Base-by-base conservation (phyloP, 495 filamentous ascomycete genomes). In the Neurospora sp. region DNA sequence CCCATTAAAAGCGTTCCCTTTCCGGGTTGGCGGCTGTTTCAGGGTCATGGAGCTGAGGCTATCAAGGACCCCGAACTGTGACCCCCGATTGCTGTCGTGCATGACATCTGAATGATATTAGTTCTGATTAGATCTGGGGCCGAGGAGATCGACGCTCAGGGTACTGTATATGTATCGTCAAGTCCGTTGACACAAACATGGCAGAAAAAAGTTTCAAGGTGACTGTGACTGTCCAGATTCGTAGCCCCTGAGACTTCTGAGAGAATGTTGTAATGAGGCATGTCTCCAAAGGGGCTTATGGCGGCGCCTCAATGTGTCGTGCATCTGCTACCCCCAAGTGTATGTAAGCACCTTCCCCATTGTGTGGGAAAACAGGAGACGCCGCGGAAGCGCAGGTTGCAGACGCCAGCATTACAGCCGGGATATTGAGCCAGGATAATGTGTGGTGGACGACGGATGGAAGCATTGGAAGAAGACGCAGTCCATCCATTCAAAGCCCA, bases 391-490 rank as follows among this genome's bases (percentile, higher is more conserved):
- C 72, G 75, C 75, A 76, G 54, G 2, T 66, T 72, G 73, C 75
- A 76, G 75, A 75, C 73, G 72, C 73, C 70, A 72, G 40, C 74
- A 76, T 66, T 16, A 35, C 70, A 76, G 71, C 31, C 75, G 73
- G 66, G 76, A 74, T 74, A 79, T 76, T 78, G 72, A 37, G 62
- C 73, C 11, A 18, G 76, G 70, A 41, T 69, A 66, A 27, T 77
- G 74, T 62, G 35, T 79, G 76, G 71, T 54, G 54, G 76, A 77
- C 41, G 77, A 71, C 76, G 74, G 73, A 71, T 74, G 71, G 49
- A 72, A 76, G 77, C 75, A 78, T 78, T 74, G 75, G 74, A 60
- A 74, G 40, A 70, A 74, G 69, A 39, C 9, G 40, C 71, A 75
- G 77, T 72, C 54, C 75, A 76, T 70, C 37, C 72, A 72, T 46